Evolutionary conservation across 495 filamentous ascomycete species (phyloP), one percentile per base, ranked within the genome.

Genomic region (Xylaria bambusicola): DNA sequence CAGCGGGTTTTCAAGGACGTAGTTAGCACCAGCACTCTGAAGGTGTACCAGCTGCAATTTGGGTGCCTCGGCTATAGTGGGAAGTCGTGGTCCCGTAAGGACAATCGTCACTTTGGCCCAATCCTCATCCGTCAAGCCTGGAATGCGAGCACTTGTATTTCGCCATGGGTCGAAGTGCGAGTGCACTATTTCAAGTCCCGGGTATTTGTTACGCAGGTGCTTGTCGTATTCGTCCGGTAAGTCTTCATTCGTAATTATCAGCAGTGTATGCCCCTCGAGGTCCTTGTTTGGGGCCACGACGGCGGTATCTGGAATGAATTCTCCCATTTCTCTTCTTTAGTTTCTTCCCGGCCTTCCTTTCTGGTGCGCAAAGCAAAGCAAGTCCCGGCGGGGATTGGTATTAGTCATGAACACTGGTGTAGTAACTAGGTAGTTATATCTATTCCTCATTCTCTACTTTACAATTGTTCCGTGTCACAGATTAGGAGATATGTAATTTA

Each of bases 11-110:
- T 83, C 64, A 26, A 84, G 53, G 7, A 92, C 62, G 57, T 86
- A 86, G 66, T 96, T 90, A 10, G 83, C 80, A 1, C 92, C 92
- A 5, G 92, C 91, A 45, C 82, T 87, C 66, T 85, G 79, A 23
- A 91, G 78, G 62, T 96, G 92, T 35, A 96, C 83, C 44, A 91
- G 71, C 62, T 88, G 82, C 29, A 93, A 71, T 24, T 86, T 85
- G 9, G 77, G 81, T 0, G 73, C 78, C n/a, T 78, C 60, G 17
- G 77, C 68, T 0, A 72, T 66, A 12, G 73, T 68, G 5, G 75
- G 73, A 21, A 92, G 69, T 50, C 77, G 63, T 13, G 71, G 67
- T 18, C 86, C 80, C 0, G 88, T 89, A 40, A 84, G 71, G 10
- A 91, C 75, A 21, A 92, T 75, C 2, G 85, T 90, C n/a, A 80